A percentile compares a stretch with the other conserved stretches of the same genome.
Evolutionary conservation across 495 filamentous ascomycete genomes (phyloP).

Genomic region (Thozetella sp.): DNA sequence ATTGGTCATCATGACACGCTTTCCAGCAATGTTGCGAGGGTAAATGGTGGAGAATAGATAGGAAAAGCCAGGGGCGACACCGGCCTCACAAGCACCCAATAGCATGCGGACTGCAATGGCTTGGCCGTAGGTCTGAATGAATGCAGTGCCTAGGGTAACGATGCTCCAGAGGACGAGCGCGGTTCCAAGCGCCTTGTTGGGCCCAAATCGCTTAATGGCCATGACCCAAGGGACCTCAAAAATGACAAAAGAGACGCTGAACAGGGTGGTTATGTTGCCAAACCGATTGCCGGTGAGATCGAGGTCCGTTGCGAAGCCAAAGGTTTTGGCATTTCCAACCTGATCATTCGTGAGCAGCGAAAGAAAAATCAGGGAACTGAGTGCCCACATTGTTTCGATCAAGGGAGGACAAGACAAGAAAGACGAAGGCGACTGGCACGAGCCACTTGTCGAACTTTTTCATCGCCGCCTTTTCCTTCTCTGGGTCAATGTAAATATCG

Average conservation of each 20-base stretch:
- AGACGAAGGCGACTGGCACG: background rate
- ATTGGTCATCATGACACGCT: background rate
- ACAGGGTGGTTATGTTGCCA: constrained; percentile 26
- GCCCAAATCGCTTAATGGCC: background rate
- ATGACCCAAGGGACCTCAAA: background rate
- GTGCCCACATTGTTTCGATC: background rate
- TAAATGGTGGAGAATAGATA: background rate
- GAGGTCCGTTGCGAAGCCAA: constrained; percentile 25
- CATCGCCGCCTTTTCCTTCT: background rate
- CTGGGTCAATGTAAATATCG: background rate
- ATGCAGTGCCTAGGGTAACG: background rate
- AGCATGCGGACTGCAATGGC: constrained; percentile 4
- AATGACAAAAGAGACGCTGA: background rate
- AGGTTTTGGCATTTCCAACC: constrained; percentile 29
- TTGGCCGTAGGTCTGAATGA: background rate
- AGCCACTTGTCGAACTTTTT: background rate
- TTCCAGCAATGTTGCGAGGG: background rate
- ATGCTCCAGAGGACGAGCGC: background rate
- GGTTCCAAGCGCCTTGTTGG: background rate
- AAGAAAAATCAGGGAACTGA: background rate
- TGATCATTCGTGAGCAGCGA: background rate
- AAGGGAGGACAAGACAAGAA: background rate
- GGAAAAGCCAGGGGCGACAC: background rate
- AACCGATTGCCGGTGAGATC: constrained; percentile 17
- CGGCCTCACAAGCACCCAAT: constrained; percentile 5